Evolutionary conservation across 2,329 filamentous ascomycete genomes (phyloP).

Genomic region (Monilinia polystroma): DNA sequence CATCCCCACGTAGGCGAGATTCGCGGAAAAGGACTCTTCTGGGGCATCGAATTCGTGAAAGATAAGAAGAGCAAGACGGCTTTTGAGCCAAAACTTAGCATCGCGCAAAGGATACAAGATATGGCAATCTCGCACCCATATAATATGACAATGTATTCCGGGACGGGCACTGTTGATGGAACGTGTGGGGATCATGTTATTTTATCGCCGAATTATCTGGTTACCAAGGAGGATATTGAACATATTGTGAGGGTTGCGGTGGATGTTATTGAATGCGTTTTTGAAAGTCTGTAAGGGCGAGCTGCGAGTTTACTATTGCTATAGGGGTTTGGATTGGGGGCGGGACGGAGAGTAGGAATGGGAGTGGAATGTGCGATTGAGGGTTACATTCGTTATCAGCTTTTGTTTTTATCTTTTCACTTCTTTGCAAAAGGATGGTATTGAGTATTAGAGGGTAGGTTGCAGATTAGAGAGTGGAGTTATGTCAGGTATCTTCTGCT

Average conservation of each 20-base stretch:
- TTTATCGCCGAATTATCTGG: conserved; percentile 59
- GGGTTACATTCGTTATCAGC: background rate
- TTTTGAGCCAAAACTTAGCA: conserved; percentile 45
- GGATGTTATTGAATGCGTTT: conserved; percentile 33
- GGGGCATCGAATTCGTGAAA: conserved; percentile 55
- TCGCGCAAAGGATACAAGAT: conserved; percentile 53
- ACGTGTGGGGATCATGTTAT: conserved; percentile 61
- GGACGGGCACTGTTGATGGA: conserved; percentile 56
- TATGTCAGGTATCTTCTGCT: background rate
- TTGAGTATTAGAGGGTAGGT: conserved; percentile 8
- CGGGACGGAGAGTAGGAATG: no score
- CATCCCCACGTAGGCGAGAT: conserved; percentile 59
- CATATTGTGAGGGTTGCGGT: conserved; percentile 49
- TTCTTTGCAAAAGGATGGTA: conserved; percentile 10
- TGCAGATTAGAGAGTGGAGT: conserved; percentile 12
- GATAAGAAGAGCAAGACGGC: conserved; percentile 51
- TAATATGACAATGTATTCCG: conserved; percentile 59
- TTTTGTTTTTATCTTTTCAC: background rate
- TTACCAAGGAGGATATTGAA: conserved; percentile 53
- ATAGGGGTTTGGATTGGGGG: no score
- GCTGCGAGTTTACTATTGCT: no score
- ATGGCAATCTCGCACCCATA: conserved; percentile 43
- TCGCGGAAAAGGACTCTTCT: conserved; percentile 59
- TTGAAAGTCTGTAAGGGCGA: conserved; percentile 22
- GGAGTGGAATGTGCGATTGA: background rate